Percentiles rank a stretch among this genome's conserved stretches.
phyloP scores from a whole-genome alignment of 2,329 filamentous ascomycete species.

The Colletotrichum coccodes region DNA sequence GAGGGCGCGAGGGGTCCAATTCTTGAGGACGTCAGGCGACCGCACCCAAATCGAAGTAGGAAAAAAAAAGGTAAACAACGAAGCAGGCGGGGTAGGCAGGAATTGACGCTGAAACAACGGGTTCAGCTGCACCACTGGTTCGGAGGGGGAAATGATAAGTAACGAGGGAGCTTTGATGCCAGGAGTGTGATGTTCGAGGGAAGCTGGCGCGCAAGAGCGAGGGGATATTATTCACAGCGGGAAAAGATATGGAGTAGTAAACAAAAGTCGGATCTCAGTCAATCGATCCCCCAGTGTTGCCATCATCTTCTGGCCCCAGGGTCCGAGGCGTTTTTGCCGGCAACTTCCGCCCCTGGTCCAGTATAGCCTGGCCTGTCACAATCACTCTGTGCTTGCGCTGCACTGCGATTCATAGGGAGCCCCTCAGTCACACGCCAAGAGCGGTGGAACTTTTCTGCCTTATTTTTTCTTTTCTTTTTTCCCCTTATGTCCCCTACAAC shows the following conservation, averaged over 20 bases:
- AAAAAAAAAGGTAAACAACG: constrained; percentile 27
- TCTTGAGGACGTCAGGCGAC: constrained; percentile 28
- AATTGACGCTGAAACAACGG: constrained; percentile 32
- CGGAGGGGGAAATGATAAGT: constrained; percentile 13
- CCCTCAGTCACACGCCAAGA: not conserved
- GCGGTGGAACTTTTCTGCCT: constrained; percentile 12
- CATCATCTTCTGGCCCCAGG: constrained; percentile 12
- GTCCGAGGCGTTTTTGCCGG: constrained; percentile 26
- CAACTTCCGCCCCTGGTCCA: constrained; percentile 21
- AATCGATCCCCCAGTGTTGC: constrained; percentile 21
- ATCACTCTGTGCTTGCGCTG: not conserved
- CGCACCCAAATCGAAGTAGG: constrained; percentile 9
- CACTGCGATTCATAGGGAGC: not conserved
- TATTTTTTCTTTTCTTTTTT: not conserved
- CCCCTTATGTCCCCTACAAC: not conserved
- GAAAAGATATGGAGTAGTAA: constrained; percentile 30
- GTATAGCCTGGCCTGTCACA: not conserved
- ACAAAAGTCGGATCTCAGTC: constrained; percentile 32
- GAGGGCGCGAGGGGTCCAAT: constrained; percentile 18
- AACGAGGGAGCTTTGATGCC: constrained; percentile 18
- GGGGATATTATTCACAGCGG: constrained; percentile 31
- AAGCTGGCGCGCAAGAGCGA: constrained; percentile 29
- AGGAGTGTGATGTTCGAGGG: constrained; percentile 16
- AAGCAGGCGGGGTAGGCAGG: constrained; percentile 30
- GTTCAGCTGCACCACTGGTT: constrained; percentile 28